A percentile compares a stretch with the other conserved stretches of the same genome.
Conservation (phyloP, 805 yeast species). For the Ogataea degrootiae region DNA sequence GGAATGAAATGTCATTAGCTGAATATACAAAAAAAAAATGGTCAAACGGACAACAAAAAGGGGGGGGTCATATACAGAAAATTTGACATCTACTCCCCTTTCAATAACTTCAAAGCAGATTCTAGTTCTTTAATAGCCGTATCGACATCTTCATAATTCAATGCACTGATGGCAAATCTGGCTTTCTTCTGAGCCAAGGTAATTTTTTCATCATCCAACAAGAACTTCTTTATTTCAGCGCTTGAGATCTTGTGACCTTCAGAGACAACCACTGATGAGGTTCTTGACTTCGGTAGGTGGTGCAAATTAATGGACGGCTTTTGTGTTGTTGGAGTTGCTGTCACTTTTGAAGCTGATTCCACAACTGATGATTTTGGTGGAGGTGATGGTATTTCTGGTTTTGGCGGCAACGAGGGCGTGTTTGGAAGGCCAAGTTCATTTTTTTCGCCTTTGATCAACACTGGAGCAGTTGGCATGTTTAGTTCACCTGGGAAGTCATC, state of each 20-base stretch:
- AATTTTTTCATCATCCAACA: slow-evolving; percentile 53
- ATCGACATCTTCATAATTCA: slow-evolving; percentile 67
- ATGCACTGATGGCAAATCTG: slow-evolving; percentile 72
- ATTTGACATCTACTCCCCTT: slow-evolving; percentile 8
- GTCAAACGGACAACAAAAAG: background rate
- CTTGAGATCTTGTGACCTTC: slow-evolving; percentile 16
- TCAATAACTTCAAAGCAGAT: slow-evolving; percentile 46
- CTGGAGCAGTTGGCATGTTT: slow-evolving; percentile 26
- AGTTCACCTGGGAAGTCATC: slow-evolving; percentile 21
- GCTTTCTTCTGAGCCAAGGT: slow-evolving; percentile 62
- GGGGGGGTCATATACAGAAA: background rate
- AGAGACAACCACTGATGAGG: background rate
- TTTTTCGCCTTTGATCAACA: slow-evolving; percentile 27
- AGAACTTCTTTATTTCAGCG: slow-evolving; percentile 42
- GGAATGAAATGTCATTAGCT: background rate
- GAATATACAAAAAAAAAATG: background rate
- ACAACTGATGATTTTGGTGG: background rate
- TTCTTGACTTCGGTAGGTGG: background rate
- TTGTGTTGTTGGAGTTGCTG: background rate
- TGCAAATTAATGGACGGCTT: background rate
- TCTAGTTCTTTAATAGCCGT: slow-evolving; percentile 64
- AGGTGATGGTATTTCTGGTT: background rate
- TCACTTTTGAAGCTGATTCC: background rate
- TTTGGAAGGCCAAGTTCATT: slow-evolving; percentile 26
- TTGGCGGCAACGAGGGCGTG: slow-evolving; percentile 20